These are phyloP conservation scores for Rhodotorula glutinis DNA, from an alignment of 1,284 basidiomycete genomes.

Conservation along the genomic window DNA sequence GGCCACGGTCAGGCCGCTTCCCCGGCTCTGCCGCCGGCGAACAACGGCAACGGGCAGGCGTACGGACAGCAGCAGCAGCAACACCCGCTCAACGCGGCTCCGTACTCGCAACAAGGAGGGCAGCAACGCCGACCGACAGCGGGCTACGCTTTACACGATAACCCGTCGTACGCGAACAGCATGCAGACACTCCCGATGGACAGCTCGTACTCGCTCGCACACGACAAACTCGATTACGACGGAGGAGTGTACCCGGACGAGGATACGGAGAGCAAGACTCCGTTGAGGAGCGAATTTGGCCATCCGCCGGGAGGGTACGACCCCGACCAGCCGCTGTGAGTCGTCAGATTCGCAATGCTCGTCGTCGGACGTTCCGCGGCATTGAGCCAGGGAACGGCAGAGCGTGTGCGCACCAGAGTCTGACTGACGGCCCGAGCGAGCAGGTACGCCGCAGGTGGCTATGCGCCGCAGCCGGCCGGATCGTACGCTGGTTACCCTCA, in stretches of 20 bases:
- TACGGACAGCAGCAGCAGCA: slow-evolving; percentile 3
- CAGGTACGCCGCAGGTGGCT: slow-evolving; percentile 17
- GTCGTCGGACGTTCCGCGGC: background rate
- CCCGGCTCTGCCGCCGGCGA: too few relatives aligned
- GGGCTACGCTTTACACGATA: slow-evolving; percentile 16
- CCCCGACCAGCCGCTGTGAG: slow-evolving; percentile 26
- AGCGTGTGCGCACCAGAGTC: too few relatives aligned
- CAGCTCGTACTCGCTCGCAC: slow-evolving; percentile 27
- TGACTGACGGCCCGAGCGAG: background rate
- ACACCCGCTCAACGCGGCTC: background rate
- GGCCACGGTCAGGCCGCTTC: slow-evolving; percentile 1
- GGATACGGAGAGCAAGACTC: slow-evolving; percentile 28
- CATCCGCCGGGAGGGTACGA: slow-evolving; percentile 12
- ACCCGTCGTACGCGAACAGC: slow-evolving; percentile 13
- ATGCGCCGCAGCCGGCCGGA: slow-evolving; percentile 14
- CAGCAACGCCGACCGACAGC: background rate
- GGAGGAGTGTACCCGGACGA: slow-evolving; percentile 21
- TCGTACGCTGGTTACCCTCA: slow-evolving; percentile 11
- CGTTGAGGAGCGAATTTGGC: slow-evolving; percentile 18
- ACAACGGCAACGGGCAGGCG: too few relatives aligned
- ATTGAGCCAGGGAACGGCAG: too few relatives aligned
- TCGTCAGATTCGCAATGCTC: background rate
- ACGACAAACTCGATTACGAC: background rate
- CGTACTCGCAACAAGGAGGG: background rate
- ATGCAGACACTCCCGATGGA: slow-evolving; percentile 21